Evolutionary conservation across 1,284 basidiomycete species (phyloP).

Genomic region (Malassezia brasiliensis): DNA sequence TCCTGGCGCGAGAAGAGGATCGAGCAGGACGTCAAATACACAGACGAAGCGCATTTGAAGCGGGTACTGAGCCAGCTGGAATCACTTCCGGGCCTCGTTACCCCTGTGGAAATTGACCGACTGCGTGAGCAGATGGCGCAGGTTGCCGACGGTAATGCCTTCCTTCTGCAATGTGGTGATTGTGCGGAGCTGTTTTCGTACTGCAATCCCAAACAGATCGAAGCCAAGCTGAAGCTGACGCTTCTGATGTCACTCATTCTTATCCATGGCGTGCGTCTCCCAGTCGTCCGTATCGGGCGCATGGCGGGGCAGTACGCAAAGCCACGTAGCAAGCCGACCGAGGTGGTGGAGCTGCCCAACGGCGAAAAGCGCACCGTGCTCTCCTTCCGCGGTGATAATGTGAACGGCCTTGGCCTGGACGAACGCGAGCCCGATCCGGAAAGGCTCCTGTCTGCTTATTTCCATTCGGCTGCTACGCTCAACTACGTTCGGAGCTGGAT

Average conservation of each 20-base stretch:
- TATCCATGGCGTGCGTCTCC: constrained; percentile 71
- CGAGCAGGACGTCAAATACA: constrained; percentile 41
- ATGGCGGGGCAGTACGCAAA: constrained; percentile 72
- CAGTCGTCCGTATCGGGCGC: constrained; percentile 37
- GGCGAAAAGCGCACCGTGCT: constrained; percentile 49
- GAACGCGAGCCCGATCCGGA: constrained; percentile 81
- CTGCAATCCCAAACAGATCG: constrained; percentile 74
- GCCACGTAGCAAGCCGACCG: constrained; percentile 76
- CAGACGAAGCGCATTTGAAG: constrained; percentile 23
- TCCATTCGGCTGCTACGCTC: constrained; percentile 83
- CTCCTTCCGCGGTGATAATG: constrained; percentile 90
- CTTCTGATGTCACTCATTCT: constrained; percentile 89
- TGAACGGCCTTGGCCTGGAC: constrained; percentile 66
- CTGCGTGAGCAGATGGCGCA: constrained; percentile 34
- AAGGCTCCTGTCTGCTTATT: constrained; percentile 76
- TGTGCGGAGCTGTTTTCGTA: constrained; percentile 62
- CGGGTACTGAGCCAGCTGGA: constrained; percentile 27
- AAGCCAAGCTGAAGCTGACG: constrained; percentile 84
- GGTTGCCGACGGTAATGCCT: constrained; percentile 55
- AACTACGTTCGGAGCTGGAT: constrained; percentile 84
- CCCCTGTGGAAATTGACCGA: constrained; percentile 36
- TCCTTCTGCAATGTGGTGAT: constrained; percentile 90
- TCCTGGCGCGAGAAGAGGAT: constrained; percentile 38
- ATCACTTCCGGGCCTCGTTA: constrained; percentile 43
- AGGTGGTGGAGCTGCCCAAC: constrained; percentile 52